phyloP scores from a whole-genome alignment of 768 basidiomycete genomes.

The Epithele typhae region DNA sequence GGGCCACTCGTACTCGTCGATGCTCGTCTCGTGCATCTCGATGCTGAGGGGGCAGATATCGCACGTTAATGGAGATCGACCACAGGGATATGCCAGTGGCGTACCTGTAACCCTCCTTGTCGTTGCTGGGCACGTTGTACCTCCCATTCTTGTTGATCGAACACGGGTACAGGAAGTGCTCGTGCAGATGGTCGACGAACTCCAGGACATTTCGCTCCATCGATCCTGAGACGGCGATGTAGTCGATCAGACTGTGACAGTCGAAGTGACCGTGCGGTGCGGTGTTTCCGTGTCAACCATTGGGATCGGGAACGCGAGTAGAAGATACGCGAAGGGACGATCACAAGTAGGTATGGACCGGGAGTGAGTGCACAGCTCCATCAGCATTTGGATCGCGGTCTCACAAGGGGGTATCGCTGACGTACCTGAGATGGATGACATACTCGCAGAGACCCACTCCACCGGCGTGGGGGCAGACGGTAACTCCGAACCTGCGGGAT shows the following conservation, averaged over 20 bases:
- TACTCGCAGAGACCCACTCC: constrained; percentile 93
- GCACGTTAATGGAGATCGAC: not conserved
- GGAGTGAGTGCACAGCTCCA: not conserved
- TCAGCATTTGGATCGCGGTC: not conserved
- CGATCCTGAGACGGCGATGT: constrained; percentile 83
- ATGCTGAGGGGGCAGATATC: constrained; percentile 46
- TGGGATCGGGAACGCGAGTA: too few species aligned
- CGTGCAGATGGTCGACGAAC: constrained; percentile 88
- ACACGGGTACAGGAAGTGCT: constrained; percentile 87
- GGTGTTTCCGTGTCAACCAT: too few species aligned
- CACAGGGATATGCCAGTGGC: constrained; percentile 14
- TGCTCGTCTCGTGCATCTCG: constrained; percentile 80
- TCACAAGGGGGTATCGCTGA: not conserved
- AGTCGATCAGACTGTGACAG: constrained; percentile 82
- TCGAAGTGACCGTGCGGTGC: too few species aligned
- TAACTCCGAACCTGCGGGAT: constrained; percentile 64
- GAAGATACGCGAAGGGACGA: too few species aligned
- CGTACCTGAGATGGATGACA: constrained; percentile 75
- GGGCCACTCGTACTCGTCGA: constrained; percentile 84
- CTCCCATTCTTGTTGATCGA: constrained; percentile 82
- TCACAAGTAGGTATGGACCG: too few species aligned
- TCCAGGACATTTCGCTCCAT: constrained; percentile 96
- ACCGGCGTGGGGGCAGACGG: constrained; percentile 92
- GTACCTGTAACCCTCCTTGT: constrained; percentile 76
- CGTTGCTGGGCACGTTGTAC: constrained; percentile 80